Conservation (phyloP, 2,329 filamentous ascomycete species). For the Ophiostoma ips region DNA sequence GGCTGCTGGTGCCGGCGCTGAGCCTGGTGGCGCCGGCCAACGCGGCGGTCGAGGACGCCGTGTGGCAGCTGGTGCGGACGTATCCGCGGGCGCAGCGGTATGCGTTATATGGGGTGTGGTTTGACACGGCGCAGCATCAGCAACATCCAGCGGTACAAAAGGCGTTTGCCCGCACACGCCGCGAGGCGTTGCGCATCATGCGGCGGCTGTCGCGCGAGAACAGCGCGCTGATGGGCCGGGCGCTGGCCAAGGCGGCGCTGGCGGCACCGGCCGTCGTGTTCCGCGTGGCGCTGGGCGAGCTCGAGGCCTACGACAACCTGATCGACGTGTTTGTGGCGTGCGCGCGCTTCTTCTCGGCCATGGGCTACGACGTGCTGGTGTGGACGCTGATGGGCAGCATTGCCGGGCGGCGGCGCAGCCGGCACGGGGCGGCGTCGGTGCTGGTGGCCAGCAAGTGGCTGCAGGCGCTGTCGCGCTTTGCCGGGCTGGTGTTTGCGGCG, state of each 20-base stretch:
- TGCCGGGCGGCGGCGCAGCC: constrained; percentile 45
- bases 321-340: constrained; percentile 93
- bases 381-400: constrained; percentile 78
- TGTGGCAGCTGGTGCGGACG: constrained; percentile 68
- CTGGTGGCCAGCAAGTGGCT: constrained; percentile 83
- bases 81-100: constrained; percentile 70
- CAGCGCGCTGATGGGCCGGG: constrained; percentile 70
- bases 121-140: constrained; percentile 62
- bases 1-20: constrained; percentile 74
- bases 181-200: constrained; percentile 73
- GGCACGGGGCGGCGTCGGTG: constrained; percentile 47
- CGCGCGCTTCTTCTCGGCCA: constrained; percentile 79
- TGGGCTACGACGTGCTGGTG: constrained; percentile 85
- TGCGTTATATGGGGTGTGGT: constrained; percentile 89
- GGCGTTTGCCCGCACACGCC: constrained; percentile 62
- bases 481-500: constrained; percentile 76
- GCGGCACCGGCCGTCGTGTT: constrained; percentile 87
- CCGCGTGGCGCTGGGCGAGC: constrained; percentile 73
- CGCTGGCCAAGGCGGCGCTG: constrained; percentile 82
- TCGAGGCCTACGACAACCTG: constrained; percentile 88
- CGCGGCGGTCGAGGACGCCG: constrained; percentile 68
- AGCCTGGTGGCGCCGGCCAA: constrained; percentile 80
- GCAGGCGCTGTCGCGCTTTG: constrained; percentile 77
- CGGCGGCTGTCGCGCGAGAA: constrained; percentile 86
- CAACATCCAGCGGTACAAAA: constrained; percentile 62